Evolutionary conservation across 805 yeast species (phyloP).

Genomic region (Wickerhamomyces chambardii): DNA sequence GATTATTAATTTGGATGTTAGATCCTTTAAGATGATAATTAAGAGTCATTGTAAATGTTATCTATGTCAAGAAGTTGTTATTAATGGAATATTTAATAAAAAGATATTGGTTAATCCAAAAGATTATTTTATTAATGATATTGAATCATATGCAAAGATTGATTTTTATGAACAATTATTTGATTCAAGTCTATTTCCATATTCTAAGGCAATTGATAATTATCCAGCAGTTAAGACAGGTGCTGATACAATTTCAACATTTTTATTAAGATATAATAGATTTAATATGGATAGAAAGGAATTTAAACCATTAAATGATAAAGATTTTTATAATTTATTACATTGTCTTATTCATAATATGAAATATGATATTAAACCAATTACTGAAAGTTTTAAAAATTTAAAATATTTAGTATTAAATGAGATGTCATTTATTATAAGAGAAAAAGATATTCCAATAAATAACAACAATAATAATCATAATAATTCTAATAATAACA

Average conservation of each 20-base stretch:
- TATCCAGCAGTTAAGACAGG: constrained; percentile 34
- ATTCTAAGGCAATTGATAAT: constrained; percentile 32
- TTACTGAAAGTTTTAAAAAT: constrained; percentile 22
- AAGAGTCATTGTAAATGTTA: constrained; percentile 12
- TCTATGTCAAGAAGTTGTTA: constrained; percentile 12
- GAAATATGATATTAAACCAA: constrained; percentile 24
- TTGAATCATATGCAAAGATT: constrained; percentile 21
- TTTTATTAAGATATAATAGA: constrained; percentile 17
- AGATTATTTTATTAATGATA: constrained; percentile 17
- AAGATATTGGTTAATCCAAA: constrained; percentile 23
- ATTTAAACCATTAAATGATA: constrained; percentile 19
- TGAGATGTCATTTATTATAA: constrained; percentile 25
- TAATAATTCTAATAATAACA: too few species aligned
- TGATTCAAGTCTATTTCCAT: constrained; percentile 25
- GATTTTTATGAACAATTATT: constrained; percentile 28
- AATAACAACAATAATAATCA: too few species aligned
- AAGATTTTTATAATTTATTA: constrained; percentile 24
- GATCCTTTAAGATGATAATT: constrained; percentile 6
- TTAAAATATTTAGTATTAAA: constrained; percentile 28
- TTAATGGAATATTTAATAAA: constrained; percentile 21
- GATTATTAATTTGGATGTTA: constrained; percentile 11
- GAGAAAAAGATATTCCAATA: too few species aligned
- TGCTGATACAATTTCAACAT: constrained; percentile 24
- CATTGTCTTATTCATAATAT: constrained; percentile 29
- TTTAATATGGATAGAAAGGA: constrained; percentile 8